A percentile compares a stretch with the other conserved stretches of the same genome.
Evolutionary conservation across 1,284 basidiomycete species (phyloP).

Genomic region (Rhodotorula sp.): DNA sequence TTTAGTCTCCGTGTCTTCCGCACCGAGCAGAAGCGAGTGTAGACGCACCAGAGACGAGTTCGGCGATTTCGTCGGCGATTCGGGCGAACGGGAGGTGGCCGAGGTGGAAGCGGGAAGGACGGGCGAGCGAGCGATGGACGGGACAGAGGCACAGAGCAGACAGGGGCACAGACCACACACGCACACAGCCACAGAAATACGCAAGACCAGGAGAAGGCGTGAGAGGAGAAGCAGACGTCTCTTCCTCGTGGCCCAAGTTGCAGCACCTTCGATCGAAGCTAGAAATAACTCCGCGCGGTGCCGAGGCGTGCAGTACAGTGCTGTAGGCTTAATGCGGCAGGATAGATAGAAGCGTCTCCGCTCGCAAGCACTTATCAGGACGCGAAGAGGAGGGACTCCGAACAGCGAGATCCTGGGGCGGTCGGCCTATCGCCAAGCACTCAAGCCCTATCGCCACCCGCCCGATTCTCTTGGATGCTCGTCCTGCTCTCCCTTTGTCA

Average conservation of each 20-base stretch:
- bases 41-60: too few species aligned
- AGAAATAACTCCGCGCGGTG: too few species aligned
- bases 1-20: too few species aligned
- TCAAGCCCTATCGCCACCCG: background rate
- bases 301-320: too few species aligned
- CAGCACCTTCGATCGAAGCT: too few species aligned
- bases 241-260: too few species aligned
- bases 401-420: background rate
- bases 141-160: background rate
- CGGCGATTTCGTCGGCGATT: too few species aligned
- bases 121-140: background rate
- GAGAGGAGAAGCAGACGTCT: background rate
- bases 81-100: background rate
- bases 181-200: background rate
- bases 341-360: too few species aligned
- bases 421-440: background rate
- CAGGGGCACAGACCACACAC: background rate
- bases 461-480: background rate
- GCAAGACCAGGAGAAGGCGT: too few species aligned
- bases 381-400: background rate
- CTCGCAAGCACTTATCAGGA: too few species aligned
- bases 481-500: background rate
- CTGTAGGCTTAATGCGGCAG: too few species aligned
- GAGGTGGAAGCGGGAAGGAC: background rate
- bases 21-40: too few species aligned